Conservation (phyloP, 2,329 filamentous ascomycete genomes). For the Diaporthe citri region DNA sequence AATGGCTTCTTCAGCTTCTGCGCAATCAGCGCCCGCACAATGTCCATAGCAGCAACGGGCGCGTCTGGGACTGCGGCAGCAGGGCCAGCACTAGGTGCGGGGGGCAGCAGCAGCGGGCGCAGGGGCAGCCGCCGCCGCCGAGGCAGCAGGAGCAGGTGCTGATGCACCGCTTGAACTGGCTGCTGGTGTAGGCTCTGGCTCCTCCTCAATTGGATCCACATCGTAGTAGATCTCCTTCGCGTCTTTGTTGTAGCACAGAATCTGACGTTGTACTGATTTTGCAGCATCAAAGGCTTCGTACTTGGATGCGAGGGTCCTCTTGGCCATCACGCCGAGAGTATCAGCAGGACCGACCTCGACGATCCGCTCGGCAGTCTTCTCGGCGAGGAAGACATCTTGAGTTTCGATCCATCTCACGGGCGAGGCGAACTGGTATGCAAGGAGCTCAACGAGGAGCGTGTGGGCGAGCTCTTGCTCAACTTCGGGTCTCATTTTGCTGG, state of each 20-base stretch:
- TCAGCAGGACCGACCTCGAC: slow-evolving; percentile 98
- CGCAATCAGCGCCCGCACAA: slow-evolving; percentile 89
- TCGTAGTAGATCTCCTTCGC: slow-evolving; percentile 99
- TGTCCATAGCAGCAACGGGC: slow-evolving; percentile 89
- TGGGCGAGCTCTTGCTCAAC: slow-evolving; percentile 99
- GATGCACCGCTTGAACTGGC: slow-evolving; percentile 64
- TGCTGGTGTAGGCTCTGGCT: slow-evolving; percentile 73
- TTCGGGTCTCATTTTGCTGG: slow-evolving; percentile 89
- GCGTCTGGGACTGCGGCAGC: slow-evolving; percentile 88
- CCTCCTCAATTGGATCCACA: slow-evolving; percentile 93
- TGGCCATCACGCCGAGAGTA: slow-evolving; percentile 97
- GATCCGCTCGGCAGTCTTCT: slow-evolving; percentile 95
- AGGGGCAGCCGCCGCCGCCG: slow-evolving; percentile 65
- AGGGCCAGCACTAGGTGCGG: slow-evolving; percentile 82
- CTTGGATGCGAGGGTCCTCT: slow-evolving; percentile 93
- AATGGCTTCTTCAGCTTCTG: slow-evolving; percentile 98
- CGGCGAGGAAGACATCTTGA: slow-evolving; percentile 98
- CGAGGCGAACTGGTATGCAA: slow-evolving; percentile 99
- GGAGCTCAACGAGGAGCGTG: slow-evolving; percentile 96
- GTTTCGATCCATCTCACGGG: slow-evolving; percentile 99
- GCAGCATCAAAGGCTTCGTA: slow-evolving; percentile 99
- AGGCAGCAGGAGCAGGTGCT: slow-evolving; percentile 61
- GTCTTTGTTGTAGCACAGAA: slow-evolving; percentile 99
- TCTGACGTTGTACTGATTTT: slow-evolving; percentile 95
- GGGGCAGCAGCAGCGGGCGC: slow-evolving; percentile 67